Evolutionary conservation across 192 early-diverging fungal species (phyloP).

Genomic region (Linnemannia hyalina): DNA sequence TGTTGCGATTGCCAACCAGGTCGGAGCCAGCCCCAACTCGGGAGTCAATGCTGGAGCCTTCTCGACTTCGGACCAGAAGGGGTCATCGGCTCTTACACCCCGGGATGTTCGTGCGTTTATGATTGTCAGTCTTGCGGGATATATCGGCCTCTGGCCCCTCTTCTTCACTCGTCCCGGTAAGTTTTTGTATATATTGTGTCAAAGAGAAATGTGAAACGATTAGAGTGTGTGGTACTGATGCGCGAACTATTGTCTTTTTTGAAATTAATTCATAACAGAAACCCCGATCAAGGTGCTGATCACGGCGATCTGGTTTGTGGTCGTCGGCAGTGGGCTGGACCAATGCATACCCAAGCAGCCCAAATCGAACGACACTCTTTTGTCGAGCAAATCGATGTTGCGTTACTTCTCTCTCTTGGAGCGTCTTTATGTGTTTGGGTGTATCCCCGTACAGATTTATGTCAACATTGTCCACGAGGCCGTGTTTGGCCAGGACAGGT

Average conservation of each 20-base stretch:
- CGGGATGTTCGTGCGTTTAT: conserved; percentile 69
- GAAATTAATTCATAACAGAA: conserved; percentile 39
- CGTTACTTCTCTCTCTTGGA: conserved; percentile 56
- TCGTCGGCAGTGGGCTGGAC: conserved; percentile 50
- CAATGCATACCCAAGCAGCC: conserved; percentile 46
- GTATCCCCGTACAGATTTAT: conserved; percentile 67
- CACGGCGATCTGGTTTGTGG: conserved; percentile 57
- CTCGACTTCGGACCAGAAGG: conserved; percentile 10
- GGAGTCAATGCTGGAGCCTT: conserved; percentile 23
- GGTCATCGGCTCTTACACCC: conserved; percentile 26
- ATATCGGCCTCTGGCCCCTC: conserved; percentile 78
- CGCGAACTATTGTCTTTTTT: background rate
- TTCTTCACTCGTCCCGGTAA: conserved; percentile 77
- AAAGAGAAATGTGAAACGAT: background rate
- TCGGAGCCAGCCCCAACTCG: conserved; percentile 37
- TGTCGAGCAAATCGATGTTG: conserved; percentile 13
- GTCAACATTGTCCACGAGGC: conserved; percentile 66
- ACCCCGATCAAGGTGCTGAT: conserved; percentile 62
- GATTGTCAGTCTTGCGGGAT: conserved; percentile 72
- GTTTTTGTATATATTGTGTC: background rate
- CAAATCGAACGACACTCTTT: background rate
- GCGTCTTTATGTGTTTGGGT: conserved; percentile 69
- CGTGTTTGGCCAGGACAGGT: conserved; percentile 61
- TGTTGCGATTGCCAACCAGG: conserved; percentile 59
- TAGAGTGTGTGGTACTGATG: background rate